These are phyloP conservation scores for Podosphaera aphanis DNA, from an alignment of 2,329 filamentous ascomycete species.

Conservation along the genomic window DNA sequence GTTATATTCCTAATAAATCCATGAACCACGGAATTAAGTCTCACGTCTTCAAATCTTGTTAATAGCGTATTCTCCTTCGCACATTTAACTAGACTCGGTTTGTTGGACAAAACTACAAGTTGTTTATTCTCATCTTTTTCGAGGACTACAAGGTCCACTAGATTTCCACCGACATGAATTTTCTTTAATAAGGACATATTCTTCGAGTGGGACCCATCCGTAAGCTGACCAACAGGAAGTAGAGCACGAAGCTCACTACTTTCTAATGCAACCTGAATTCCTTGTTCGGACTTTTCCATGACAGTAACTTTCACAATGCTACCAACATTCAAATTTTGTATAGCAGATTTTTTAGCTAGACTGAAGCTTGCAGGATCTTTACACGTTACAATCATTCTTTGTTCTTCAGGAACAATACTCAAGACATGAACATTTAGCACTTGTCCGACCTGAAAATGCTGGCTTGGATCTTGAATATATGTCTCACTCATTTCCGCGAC, in stretches of 20 bases:
- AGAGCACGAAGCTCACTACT: slow-evolving; percentile 54
- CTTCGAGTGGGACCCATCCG: slow-evolving; percentile 64
- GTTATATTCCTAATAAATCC: slow-evolving; percentile 78
- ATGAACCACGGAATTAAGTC: slow-evolving; percentile 41
- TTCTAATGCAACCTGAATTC: slow-evolving; percentile 53
- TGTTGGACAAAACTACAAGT: slow-evolving; percentile 56
- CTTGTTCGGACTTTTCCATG: slow-evolving; percentile 56
- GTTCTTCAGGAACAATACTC: slow-evolving; percentile 46
- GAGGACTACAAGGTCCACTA: slow-evolving; percentile 66
- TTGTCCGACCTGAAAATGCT: slow-evolving; percentile 78
- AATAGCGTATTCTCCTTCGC: slow-evolving; percentile 49
- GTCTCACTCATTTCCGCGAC: slow-evolving; percentile 96
- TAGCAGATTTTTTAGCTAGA: slow-evolving; percentile 48
- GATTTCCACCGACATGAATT: slow-evolving; percentile 60
- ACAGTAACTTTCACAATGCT: slow-evolving; percentile 56
- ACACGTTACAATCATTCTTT: slow-evolving; percentile 69
- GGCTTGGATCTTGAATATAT: slow-evolving; percentile 67
- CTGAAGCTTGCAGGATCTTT: slow-evolving; percentile 67
- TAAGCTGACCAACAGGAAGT: slow-evolving; percentile 54
- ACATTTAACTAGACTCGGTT: slow-evolving; percentile 59
- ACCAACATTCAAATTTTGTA: slow-evolving; percentile 51
- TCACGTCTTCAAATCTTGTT: slow-evolving; percentile 45
- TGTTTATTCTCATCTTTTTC: slow-evolving; percentile 61
- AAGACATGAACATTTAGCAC: slow-evolving; percentile 80
- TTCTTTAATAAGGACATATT: slow-evolving; percentile 55